Evolutionary conservation across 2,329 filamentous ascomycete genomes (phyloP).

Genomic region (Ceratocystis ficicola): DNA sequence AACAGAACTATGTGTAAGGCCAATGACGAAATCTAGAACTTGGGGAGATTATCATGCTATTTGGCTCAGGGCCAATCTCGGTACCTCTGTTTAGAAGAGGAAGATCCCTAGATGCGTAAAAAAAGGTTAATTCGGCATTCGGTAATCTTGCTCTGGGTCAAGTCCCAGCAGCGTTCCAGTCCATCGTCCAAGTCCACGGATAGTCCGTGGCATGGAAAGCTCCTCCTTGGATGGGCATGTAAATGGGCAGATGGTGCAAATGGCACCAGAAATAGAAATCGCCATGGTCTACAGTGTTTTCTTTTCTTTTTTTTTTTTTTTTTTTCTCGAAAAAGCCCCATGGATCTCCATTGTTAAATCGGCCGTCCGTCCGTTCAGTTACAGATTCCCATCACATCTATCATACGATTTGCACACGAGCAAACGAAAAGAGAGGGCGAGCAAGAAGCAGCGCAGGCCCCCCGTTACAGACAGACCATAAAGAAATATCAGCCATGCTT

Average conservation of each 20-base stretch:
- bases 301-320: too few relatives aligned
- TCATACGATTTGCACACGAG: background rate
- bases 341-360: background rate
- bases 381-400: background rate
- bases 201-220: conserved; percentile 7
- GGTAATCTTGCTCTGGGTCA: background rate
- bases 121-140: conserved; percentile 3
- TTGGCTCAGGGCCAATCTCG: background rate
- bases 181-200: background rate
- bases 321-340: too few relatives aligned
- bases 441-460: background rate
- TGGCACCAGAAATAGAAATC: background rate
- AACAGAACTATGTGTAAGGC: background rate
- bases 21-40: background rate
- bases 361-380: background rate
- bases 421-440: background rate
- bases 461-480: background rate
- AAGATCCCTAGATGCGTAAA: background rate
- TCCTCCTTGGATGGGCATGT: conserved; percentile 9
- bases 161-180: background rate
- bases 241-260: background rate
- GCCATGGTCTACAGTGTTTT: background rate
- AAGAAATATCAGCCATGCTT: background rate
- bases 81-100: background rate
- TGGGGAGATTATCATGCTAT: background rate